Base-by-base conservation (phyloP, 257 asterid species). In the Linderniella brevidens region DNA sequence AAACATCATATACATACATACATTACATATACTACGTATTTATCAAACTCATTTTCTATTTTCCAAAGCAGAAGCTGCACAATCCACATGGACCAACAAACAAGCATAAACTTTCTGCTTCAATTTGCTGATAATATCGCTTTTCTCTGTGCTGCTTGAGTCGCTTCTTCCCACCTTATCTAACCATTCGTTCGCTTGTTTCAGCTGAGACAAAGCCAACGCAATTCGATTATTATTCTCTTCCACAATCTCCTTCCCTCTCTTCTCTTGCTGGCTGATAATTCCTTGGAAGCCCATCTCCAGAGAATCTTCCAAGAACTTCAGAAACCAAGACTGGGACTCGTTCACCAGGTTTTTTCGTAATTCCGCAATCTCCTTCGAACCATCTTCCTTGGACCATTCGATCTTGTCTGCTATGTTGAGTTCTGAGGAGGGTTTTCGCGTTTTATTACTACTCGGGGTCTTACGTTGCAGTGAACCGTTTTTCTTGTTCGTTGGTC, bases 31-130 rank as follows among this genome's bases (percentile, higher is more conserved):
- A 25, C 32, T 25, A 25, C 32, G 32, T 25, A 25, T 44, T 41
- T 48, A 51, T 63, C 63, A 48, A 17, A 60, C 35, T 46, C 48
- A 42, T 56, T 70, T 74, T 58, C 85, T 54, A 20, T 58, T 67
- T 60, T 74, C 93, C 70, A 87, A 60, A 57, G 97, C 94, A 60
- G 71, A 60, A 20, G 97, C 92, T 10, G 93, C 97, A 38, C 85
- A 77, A 61, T 80, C 93, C 35, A 80, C 76, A 49, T 87, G 87
- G 61, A 70, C 54, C 46, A 87, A 80, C 83, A 87, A 72, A 46
- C 95, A 87, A 1, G 78, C 55, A 51, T 87, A 86, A 13, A 79
- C 72, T 56, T 83, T 83, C 40, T 79, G 78, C 77, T 87, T 87
- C 83, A 87, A 61, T 29, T 70, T 58, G 18, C 77, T 82, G 32